Conservation (phyloP, 768 basidiomycete genomes). For the Lactarius hengduanensis region DNA sequence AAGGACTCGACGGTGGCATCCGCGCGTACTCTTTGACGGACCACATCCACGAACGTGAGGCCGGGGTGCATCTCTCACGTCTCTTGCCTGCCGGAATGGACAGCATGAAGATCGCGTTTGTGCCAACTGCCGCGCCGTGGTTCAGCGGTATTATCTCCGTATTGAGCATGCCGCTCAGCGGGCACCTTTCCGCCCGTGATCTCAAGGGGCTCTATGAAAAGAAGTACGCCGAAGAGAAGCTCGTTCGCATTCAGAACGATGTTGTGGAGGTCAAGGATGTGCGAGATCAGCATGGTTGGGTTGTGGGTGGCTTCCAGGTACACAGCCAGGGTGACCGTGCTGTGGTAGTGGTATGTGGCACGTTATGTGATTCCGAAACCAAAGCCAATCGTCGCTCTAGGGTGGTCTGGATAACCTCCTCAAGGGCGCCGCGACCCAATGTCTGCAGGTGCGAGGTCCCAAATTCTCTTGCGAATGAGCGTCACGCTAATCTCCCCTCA, state of each 20-base stretch:
- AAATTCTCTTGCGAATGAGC: neutral
- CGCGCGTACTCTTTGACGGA: conserved; percentile 90
- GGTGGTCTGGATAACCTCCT: conserved; percentile 95
- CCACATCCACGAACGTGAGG: conserved; percentile 99
- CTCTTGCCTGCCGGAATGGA: conserved; percentile 44
- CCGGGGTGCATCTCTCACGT: conserved; percentile 73
- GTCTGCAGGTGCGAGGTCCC: conserved; percentile 70
- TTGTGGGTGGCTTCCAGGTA: conserved; percentile 90
- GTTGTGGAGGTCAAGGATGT: conserved; percentile 76
- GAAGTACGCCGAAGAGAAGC: conserved; percentile 70
- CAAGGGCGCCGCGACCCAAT: conserved; percentile 99
- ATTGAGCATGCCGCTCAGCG: conserved; percentile 74
- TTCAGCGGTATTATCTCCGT: conserved; percentile 95
- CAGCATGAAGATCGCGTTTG: conserved; percentile 69
- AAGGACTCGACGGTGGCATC: conserved; percentile 71
- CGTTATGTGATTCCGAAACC: conserved; percentile 1
- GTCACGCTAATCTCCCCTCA: conserved; percentile 34
- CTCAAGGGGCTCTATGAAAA: conserved; percentile 71
- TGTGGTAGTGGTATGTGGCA: conserved; percentile 78
- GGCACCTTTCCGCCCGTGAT: conserved; percentile 66
- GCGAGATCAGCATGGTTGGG: conserved; percentile 84
- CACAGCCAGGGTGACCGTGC: conserved; percentile 86
- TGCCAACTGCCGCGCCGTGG: conserved; percentile 88
- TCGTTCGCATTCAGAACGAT: conserved; percentile 64
- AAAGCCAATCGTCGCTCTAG: conserved; percentile 39